phyloP scores from a whole-genome alignment of 805 yeast genomes.

The Dipodascus geniculatus region DNA sequence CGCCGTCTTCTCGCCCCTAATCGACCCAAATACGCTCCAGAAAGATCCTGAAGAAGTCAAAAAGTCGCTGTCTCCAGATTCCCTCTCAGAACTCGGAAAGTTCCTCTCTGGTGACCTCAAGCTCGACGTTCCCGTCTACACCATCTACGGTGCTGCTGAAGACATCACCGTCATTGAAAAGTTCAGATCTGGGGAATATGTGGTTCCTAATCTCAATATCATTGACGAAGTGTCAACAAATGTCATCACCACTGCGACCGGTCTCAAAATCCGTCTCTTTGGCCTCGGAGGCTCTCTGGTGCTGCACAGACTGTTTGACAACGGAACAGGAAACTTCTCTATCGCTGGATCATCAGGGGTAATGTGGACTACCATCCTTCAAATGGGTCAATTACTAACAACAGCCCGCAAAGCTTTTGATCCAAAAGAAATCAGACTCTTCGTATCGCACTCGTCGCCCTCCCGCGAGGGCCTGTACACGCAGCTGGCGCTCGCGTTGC shows the following conservation, averaged over 20 bases:
- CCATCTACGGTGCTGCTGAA: constrained; percentile 67
- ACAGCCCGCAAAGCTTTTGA: constrained; percentile 33
- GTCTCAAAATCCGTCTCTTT: constrained; percentile 40
- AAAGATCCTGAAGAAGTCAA: constrained; percentile 42
- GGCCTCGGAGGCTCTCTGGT: constrained; percentile 68
- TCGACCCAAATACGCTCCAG: constrained; percentile 34
- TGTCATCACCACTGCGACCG: constrained; percentile 30
- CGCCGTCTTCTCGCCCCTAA: constrained; percentile 3
- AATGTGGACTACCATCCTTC: constrained; percentile 62
- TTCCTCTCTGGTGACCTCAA: constrained; percentile 33
- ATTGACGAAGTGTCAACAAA: constrained; percentile 47
- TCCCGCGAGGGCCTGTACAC: constrained; percentile 57
- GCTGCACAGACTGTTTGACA: constrained; percentile 55
- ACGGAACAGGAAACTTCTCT: constrained; percentile 37
- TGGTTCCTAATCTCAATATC: constrained; percentile 44
- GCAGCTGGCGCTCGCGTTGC: constrained; percentile 52
- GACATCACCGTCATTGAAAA: constrained; percentile 57
- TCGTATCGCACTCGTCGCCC: constrained; percentile 61
- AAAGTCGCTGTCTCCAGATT: constrained; percentile 27
- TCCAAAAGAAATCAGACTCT: constrained; percentile 41
- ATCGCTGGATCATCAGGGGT: constrained; percentile 57
- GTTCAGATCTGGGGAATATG: constrained; percentile 42
- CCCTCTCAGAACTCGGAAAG: constrained; percentile 40
- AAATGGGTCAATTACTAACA: constrained; percentile 52
- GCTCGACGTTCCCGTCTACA: constrained; percentile 54